Base-by-base conservation (phyloP, 2,329 filamentous ascomycete genomes). In the Trichophyton mentagrophytes region DNA sequence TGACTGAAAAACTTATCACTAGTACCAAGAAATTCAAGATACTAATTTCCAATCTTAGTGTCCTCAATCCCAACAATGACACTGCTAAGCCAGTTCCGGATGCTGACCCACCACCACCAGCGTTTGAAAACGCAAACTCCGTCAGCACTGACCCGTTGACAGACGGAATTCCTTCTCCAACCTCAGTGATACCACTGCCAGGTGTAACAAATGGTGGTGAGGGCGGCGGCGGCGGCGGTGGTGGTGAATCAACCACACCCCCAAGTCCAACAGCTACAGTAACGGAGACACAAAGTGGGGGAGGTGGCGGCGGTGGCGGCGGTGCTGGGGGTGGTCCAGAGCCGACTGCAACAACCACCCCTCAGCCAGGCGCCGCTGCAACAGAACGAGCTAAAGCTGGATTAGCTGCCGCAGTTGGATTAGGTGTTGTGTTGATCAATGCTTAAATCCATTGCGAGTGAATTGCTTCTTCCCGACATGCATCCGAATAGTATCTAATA, bases 1-100 rank as follows among this genome's bases (percentile, higher is more conserved):
- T 44, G 6, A 15, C 13, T 9, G 11, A 27, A 15, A 8, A 7
- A 15, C 11, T 33, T 11, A 27, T 17, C 36, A n/a, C 2, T 11
- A 3, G 5, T 13, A 2, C 13, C 36, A 3, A 1, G 20, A 8
- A n/a, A 7, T 15, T 13, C 25, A 55, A 9, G 25, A 27, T 49
- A 9, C 27, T 36, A 49, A 60, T n/a, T 46, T 22, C 49, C 13
- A 59, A 49, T 17, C 20, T 25, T 58, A 79, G 77, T 62, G 82
- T 85, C 42, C 73, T 86, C 57, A 85, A 85, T 73, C 80, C 81
- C 9, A 70, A 74, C 64, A 79, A 80, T 67, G 73, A 77, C 2
- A 70, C 72, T 1, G 75, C 73, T 3, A 67, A 70, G n/a, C 77
- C 79, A 3, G 66, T 77, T 22, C 67, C 77, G 1, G 76, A 77